Conservation (phyloP, 2,329 filamentous ascomycete species). For the Cercospora brassicicola region DNA sequence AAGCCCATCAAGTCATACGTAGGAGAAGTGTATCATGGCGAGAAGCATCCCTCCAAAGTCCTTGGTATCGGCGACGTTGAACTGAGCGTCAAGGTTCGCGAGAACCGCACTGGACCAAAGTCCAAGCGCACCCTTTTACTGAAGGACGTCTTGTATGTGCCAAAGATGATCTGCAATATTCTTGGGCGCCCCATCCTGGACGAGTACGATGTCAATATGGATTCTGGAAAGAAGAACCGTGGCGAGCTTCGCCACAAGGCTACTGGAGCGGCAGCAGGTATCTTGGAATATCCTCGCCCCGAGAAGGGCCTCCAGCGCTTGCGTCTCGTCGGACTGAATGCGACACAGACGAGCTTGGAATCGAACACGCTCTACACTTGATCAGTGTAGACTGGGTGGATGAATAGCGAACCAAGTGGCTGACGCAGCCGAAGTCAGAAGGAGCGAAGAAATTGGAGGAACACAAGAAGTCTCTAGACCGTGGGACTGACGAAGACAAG, state of each 20-base stretch:
- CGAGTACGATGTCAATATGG: neutral
- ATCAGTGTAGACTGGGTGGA: neutral
- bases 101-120: neutral
- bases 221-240: too few species aligned
- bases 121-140: neutral
- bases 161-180: constrained; percentile 18
- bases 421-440: neutral
- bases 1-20: neutral
- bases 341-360: neutral
- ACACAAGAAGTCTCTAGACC: too few species aligned
- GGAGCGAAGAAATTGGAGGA: too few species aligned
- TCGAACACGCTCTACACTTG: neutral
- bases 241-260: neutral
- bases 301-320: neutral
- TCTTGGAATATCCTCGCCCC: neutral
- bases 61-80: constrained; percentile 15
- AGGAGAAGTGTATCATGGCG: neutral
- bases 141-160: constrained; percentile 21
- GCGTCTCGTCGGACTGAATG: neutral
- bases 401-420: neutral
- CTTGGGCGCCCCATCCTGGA: constrained; percentile 3
- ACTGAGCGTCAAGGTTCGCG: constrained; percentile 6
- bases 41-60: neutral
- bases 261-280: neutral
- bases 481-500: too few species aligned